These are phyloP conservation scores for Apiotrichum domesticum DNA, from an alignment of 1,284 basidiomycete genomes.

Conservation along the genomic window DNA sequence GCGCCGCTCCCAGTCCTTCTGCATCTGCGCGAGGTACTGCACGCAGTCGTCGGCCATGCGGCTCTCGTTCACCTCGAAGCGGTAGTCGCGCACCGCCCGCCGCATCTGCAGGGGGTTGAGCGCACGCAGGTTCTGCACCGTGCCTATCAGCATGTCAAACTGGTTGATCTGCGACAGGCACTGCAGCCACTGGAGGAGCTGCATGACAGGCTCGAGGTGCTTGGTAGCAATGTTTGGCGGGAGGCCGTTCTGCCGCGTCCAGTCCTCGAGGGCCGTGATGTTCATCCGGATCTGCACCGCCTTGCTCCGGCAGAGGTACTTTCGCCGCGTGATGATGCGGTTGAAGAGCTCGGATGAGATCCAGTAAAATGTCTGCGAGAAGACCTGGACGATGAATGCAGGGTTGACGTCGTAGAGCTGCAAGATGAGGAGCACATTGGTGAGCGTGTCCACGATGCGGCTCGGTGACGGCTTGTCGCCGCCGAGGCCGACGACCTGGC, in stretches of 20 bases:
- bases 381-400: constrained; percentile 77
- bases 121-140: constrained; percentile 76
- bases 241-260: constrained; percentile 66
- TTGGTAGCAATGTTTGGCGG: constrained; percentile 66
- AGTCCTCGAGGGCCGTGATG: constrained; percentile 78
- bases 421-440: constrained; percentile 79
- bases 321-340: constrained; percentile 81
- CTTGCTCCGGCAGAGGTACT: constrained; percentile 83
- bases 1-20: constrained; percentile 92
- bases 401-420: constrained; percentile 88
- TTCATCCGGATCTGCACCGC: constrained; percentile 90
- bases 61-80: constrained; percentile 86
- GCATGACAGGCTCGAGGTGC: constrained; percentile 78
- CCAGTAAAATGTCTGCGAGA: constrained; percentile 69
- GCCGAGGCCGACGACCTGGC: constrained; percentile 9
- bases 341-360: constrained; percentile 82
- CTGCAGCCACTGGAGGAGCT: constrained; percentile 69
- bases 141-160: constrained; percentile 80
- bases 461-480: constrained; percentile 48
- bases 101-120: constrained; percentile 95
- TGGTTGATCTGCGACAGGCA: constrained; percentile 67
- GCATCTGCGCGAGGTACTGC: constrained; percentile 86
- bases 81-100: constrained; percentile 85
- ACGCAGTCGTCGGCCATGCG: constrained; percentile 90
- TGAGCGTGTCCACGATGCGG: constrained; percentile 73